Evolutionary conservation across 352 stramenopile genomes (phyloP).

Genomic region (Pseudoperonospora humuli): DNA sequence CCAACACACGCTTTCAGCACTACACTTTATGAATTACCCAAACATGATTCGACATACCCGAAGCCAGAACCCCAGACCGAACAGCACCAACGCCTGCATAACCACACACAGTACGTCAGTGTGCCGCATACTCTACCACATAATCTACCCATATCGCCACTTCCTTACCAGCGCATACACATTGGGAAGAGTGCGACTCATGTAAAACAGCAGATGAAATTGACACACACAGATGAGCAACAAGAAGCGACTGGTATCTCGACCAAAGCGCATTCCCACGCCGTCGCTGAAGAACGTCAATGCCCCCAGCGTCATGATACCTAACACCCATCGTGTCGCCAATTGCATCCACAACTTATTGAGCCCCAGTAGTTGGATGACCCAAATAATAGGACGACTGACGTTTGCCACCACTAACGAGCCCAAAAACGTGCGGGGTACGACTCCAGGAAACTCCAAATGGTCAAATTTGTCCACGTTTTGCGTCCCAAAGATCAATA

Average conservation of each 20-base stretch:
- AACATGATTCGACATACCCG: conserved; percentile 17
- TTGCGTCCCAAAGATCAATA: conserved; percentile 70
- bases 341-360: conserved; percentile 56
- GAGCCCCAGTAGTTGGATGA: conserved; percentile 13
- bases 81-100: conserved; percentile 50
- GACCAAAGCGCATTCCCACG: conserved; percentile 46
- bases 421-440: conserved; percentile 95
- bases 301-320: conserved; percentile 42
- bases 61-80: conserved; percentile 56
- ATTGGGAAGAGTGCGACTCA: conserved; percentile 95
- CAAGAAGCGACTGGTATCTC: conserved; percentile 62
- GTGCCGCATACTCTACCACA: neutral
- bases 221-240: conserved; percentile 87
- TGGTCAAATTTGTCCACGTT: conserved; percentile 90
- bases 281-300: conserved; percentile 58
- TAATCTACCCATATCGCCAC: conserved; percentile 1
- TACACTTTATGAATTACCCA: neutral
- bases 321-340: conserved; percentile 51
- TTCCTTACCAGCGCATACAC: conserved; percentile 88
- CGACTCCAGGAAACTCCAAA: conserved; percentile 95
- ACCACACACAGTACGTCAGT: neutral
- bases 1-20: neutral
- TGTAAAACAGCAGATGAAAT: conserved; percentile 98
- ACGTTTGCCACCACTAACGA: conserved; percentile 55
- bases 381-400: conserved; percentile 35